Conservation (phyloP, 768 basidiomycete species). For the Suillus spraguei region DNA sequence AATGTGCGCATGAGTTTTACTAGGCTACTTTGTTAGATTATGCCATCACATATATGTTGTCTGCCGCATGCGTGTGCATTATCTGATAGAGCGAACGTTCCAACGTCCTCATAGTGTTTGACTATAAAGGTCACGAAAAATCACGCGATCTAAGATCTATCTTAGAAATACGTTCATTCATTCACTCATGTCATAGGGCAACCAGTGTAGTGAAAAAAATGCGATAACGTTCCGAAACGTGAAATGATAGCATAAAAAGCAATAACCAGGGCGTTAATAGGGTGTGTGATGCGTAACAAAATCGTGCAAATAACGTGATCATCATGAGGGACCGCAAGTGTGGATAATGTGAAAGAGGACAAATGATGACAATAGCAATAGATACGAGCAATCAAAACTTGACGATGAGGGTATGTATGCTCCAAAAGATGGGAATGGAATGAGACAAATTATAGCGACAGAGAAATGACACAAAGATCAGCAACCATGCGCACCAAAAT, state of each 20-base stretch:
- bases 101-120: not conserved
- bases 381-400: constrained; percentile 36
- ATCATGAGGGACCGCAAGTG: constrained; percentile 4
- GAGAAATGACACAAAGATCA: constrained; percentile 18
- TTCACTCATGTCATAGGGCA: not conserved
- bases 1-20: not conserved
- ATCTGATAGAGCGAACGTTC: not conserved
- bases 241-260: constrained; percentile 1
- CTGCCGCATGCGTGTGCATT: too few species aligned
- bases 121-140: not conserved
- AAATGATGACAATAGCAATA: constrained; percentile 35
- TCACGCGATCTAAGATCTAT: not conserved
- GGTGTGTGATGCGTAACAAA: constrained; percentile 8
- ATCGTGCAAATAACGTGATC: constrained; percentile 5
- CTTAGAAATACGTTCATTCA: not conserved
- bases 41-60: not conserved
- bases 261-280: not conserved
- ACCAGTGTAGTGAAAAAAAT: not conserved
- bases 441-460: constrained; percentile 28
- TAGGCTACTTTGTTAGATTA: not conserved
- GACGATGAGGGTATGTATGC: constrained; percentile 20
- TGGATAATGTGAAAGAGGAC: constrained; percentile 4
- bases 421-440: constrained; percentile 14
- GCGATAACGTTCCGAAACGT: constrained; percentile 1
- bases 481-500: constrained; percentile 11